Evolutionary conservation across 257 asterid species (phyloP), one percentile per base, ranked within the genome.

Genomic region (Solanum etuberosum): DNA sequence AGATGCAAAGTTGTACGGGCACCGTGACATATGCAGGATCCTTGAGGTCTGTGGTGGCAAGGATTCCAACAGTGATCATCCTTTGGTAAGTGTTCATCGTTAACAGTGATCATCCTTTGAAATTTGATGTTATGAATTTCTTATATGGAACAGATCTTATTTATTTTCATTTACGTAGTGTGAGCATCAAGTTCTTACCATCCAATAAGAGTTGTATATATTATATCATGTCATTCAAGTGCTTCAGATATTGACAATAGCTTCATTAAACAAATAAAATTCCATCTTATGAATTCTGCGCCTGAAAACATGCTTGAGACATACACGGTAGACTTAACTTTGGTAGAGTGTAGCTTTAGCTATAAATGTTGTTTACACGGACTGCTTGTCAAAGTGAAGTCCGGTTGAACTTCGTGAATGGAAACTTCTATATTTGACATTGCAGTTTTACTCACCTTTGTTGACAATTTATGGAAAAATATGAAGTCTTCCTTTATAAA

Each of bases 11-110:
- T 83, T 89, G 77, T 93, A 93, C 34, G 89, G 90, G 86, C 96
- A 93, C 90, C 90, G 91, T 51, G 96, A 93, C 84, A 93, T 93
- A 84, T 92, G 96, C 92, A 89, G 93, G 93, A 91, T 93, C 76
- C 94, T 93, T 63, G 96, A 91, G 88, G 92, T 90, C 59, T 89
- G 91, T 88, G 96, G 96, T 73, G 94, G 94, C 86, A 87, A 89
- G 88, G 96, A 91, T 84, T 87, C 86, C 61, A 63, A 90, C 78
- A 93, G 90, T 23, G 92, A 90, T 88, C 89, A 90, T 48, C 90
- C 90, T 23, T 92, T 93, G 93, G 96, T 93, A 90, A 87, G 48
- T 59, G 5, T 5, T 25, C 38, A 61, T 57, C 67, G 5, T 9
- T 57, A 57, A 57, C 67, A 57, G 67, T 57, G 67, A 57, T 57